Base-by-base conservation (phyloP, 495 filamentous ascomycete species). In the Penicillium subrubescens region DNA sequence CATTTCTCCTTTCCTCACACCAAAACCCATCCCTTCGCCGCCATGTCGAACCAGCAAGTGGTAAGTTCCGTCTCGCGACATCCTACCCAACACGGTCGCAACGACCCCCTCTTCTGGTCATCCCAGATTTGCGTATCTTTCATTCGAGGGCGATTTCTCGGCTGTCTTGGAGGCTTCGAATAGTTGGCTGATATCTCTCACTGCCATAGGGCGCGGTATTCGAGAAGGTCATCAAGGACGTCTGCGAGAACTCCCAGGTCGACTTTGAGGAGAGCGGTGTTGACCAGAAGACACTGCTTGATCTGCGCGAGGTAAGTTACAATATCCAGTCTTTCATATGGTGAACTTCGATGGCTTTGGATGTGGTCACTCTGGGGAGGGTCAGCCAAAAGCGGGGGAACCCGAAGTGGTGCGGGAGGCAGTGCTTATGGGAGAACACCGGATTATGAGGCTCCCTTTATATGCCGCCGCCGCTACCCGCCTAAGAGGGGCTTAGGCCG, bases 211-310 rank as follows among this genome's bases (percentile, higher is more conserved):
- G 96, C 72, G 71, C 76, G 63, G 88, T 97, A 65, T 99, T 97
- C 82, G 82, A 89, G 74, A 84, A 88, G 75, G 91, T 98, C 82
- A 97, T 99, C 78, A 82, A 91, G 62, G 94, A 95, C 75, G 93
- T 98, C 63, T 89, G 96, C 73, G 87, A 91, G 63, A 85, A 86
- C 59, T 97, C 93, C 71, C 86, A 92, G 76, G 89, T 94, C 71
- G 94, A 97, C 76, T 98, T 99, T 77, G 96, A 99, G 77, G 95
- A 98, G 75, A 90, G 89, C 70, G 96, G 96, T 66, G 91, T 98
- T 63, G 92, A 95, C 62, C 90, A 92, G 73, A 80, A 86, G 67
- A 92, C 92, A 52, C 82, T 99, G 68, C 83, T 91, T 64, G 92
- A 96, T 73, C 82, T 99, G 84, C 87, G 84, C 75, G 83, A 87